Evolutionary conservation across 2,329 filamentous ascomycete species (phyloP).

Genomic region (Botrytis elliptica): DNA sequence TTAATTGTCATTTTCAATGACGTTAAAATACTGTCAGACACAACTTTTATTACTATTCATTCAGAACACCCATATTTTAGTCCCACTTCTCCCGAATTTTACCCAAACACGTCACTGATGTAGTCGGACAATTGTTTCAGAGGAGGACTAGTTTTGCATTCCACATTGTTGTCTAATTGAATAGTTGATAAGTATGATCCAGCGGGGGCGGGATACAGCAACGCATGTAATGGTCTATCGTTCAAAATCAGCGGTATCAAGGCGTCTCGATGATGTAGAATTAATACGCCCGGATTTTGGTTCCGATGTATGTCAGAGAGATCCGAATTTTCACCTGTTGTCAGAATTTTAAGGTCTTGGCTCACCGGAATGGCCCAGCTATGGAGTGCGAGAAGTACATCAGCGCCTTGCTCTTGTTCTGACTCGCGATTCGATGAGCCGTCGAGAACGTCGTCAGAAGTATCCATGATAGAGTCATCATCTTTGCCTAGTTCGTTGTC

Average conservation of each 20-base stretch:
- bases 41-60: not conserved
- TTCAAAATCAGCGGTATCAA: slow-evolving; percentile 5
- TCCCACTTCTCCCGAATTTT: not conserved
- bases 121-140: not conserved
- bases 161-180: not conserved
- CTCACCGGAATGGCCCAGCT: slow-evolving; percentile 8
- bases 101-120: not conserved
- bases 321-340: not conserved
- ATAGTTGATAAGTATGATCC: not conserved
- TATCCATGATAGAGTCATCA: slow-evolving; percentile 5
- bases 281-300: not conserved
- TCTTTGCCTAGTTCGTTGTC: not conserved
- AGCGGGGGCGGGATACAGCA: not conserved
- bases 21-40: not conserved
- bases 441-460: not conserved
- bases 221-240: slow-evolving; percentile 1
- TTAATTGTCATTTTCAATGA: not conserved
- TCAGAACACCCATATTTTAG: not conserved
- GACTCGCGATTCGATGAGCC: not conserved
- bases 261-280: not conserved
- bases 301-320: not conserved
- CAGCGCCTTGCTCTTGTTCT: too few relatives aligned
- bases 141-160: not conserved
- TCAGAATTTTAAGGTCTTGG: not conserved
- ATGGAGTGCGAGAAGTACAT: not conserved